phyloP scores from a whole-genome alignment of 169 alveolate species.

The Eimeria tenella region DNA sequence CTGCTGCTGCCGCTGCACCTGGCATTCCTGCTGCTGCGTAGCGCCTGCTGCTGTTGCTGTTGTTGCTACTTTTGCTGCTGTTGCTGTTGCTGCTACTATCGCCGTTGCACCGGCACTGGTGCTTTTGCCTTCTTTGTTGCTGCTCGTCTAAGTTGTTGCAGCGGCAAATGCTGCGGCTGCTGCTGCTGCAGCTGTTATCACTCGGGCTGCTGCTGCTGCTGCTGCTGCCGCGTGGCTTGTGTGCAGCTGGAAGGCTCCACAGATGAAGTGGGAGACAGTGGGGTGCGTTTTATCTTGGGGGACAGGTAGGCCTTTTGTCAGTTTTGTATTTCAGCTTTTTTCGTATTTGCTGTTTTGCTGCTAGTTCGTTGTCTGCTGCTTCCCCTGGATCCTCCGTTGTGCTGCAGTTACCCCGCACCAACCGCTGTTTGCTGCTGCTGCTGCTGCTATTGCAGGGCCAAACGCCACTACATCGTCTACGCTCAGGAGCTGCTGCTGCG shows the following conservation, averaged over 20 bases:
- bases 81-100: background rate
- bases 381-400: background rate
- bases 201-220: background rate
- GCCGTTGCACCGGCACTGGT: background rate
- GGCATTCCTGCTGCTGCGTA: background rate
- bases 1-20: constrained; percentile 35
- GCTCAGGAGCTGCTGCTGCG: constrained; percentile 44
- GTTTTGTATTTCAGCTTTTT: background rate
- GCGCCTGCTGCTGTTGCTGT: background rate
- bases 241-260: background rate
- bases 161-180: background rate
- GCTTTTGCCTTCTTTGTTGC: background rate
- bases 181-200: background rate
- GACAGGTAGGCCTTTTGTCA: background rate
- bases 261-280: background rate
- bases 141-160: background rate
- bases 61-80: background rate
- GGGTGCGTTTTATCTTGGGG: background rate
- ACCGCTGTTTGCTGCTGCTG: background rate
- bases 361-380: background rate
- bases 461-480: background rate
- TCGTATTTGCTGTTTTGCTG: background rate
- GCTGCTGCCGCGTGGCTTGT: constrained; percentile 1
- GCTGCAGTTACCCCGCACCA: background rate
- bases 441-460: constrained; percentile 15